Conservation (phyloP, 106 monocot genomes). For the Platanthera guangdongensis region DNA sequence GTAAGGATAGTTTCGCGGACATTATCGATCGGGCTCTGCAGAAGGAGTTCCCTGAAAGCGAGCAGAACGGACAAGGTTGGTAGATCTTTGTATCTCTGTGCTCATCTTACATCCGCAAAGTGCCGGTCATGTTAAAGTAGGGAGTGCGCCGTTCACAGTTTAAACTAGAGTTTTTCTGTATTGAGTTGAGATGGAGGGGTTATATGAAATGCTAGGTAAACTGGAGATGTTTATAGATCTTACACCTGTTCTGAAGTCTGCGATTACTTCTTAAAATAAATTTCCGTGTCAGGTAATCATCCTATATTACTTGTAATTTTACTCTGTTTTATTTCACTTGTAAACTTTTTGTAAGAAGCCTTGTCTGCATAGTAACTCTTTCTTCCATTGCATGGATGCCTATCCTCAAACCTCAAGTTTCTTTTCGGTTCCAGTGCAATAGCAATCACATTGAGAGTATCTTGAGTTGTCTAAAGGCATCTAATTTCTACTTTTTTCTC, state of each 20-base stretch:
- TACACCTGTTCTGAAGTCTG: background rate
- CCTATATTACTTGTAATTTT: background rate
- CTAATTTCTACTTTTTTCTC: constrained; percentile 5
- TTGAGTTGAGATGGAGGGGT: background rate
- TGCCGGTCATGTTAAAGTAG: background rate
- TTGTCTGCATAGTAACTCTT: background rate
- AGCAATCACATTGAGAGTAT: background rate
- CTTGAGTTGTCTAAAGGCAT: background rate
- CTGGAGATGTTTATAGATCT: too few relatives aligned
- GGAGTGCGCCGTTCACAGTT: background rate
- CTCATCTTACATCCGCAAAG: background rate
- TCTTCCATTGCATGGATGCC: background rate
- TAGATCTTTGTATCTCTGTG: constrained; percentile 7
- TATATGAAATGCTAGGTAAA: background rate
- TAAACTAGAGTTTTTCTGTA: background rate
- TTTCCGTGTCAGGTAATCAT: background rate
- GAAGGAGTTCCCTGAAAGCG: constrained; percentile 98
- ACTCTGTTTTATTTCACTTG: background rate
- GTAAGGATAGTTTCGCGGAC: constrained; percentile 79
- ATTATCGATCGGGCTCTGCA: constrained; percentile 93
- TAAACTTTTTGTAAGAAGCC: background rate
- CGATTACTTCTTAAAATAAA: background rate
- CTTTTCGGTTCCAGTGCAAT: background rate
- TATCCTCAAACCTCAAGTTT: background rate
- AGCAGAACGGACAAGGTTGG: constrained; percentile 73